Evolutionary conservation across 768 basidiomycete genomes (phyloP).

Genomic region (Dioszegia aurantiaca): DNA sequence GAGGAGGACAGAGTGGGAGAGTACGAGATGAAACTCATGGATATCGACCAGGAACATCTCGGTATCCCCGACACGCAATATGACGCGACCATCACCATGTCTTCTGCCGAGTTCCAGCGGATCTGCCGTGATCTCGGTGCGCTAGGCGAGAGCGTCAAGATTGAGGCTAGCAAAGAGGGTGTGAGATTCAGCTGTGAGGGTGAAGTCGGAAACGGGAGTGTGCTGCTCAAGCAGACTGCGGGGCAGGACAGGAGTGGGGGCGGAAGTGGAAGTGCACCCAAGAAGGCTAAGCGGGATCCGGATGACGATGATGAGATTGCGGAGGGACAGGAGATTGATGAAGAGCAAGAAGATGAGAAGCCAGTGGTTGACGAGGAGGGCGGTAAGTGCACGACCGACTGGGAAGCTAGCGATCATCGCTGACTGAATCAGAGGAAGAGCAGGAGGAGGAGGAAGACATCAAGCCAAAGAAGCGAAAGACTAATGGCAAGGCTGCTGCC

Average conservation of each 20-base stretch:
- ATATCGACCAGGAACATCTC: constrained; percentile 91
- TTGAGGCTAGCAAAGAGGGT: constrained; percentile 94
- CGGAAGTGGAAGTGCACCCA: constrained; percentile 12
- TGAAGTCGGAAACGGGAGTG: constrained; percentile 85
- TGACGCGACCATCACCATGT: constrained; percentile 85
- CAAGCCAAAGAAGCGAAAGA: constrained; percentile 47
- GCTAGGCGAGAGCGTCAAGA: constrained; percentile 89
- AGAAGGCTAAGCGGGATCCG: constrained; percentile 52
- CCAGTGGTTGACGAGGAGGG: constrained; percentile 50
- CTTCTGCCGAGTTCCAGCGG: constrained; percentile 78
- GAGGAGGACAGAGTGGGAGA: constrained; percentile 91
- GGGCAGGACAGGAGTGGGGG: constrained; percentile 37
- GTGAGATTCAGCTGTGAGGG: constrained; percentile 89
- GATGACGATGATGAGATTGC: constrained; percentile 47
- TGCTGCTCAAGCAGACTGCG: constrained; percentile 69
- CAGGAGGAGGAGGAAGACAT: constrained; percentile 50
- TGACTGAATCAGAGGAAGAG: constrained; percentile 42
- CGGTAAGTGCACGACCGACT: constrained; percentile 32
- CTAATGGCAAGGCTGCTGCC: constrained; percentile 43
- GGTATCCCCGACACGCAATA: constrained; percentile 97
- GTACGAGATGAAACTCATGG: constrained; percentile 99
- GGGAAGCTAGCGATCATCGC: constrained; percentile 6
- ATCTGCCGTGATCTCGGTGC: constrained; percentile 88
- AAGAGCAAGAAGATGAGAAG: constrained; percentile 58
- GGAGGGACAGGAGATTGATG: constrained; percentile 54